Percentiles rank a stretch among this genome's conserved stretches.
phyloP scores from a whole-genome alignment of 192 early-diverging fungal genomes.

The Coemansia sp. region DNA sequence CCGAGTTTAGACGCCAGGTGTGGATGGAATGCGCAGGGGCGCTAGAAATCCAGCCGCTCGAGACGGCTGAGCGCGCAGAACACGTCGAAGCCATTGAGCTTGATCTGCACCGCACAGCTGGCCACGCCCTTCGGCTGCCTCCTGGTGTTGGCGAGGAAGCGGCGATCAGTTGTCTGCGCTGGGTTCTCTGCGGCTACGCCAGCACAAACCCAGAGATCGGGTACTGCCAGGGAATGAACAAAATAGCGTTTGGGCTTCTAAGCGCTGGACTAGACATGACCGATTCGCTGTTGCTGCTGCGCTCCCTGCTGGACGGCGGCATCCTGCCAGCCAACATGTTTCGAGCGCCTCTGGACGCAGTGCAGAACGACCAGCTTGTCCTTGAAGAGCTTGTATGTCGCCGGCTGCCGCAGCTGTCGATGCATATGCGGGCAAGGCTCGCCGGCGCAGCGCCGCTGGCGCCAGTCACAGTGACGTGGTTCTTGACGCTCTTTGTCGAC shows the following conservation, averaged over 20 bases:
- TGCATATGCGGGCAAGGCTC: constrained; percentile 49
- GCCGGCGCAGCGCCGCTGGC: constrained; percentile 47
- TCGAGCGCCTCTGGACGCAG: constrained; percentile 53
- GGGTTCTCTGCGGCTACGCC: constrained; percentile 41
- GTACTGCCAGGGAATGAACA: constrained; percentile 67
- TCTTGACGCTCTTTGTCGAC: constrained; percentile 59
- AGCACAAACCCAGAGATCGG: constrained; percentile 49
- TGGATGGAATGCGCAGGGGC: constrained; percentile 52
- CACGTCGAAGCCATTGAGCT: constrained; percentile 49
- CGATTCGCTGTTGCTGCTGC: constrained; percentile 55
- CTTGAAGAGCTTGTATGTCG: constrained; percentile 56
- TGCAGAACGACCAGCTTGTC: constrained; percentile 59
- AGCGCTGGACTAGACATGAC: constrained; percentile 50
- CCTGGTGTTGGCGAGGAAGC: constrained; percentile 6
- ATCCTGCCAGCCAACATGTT: constrained; percentile 58
- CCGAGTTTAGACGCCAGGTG: constrained; percentile 35
- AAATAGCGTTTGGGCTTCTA: constrained; percentile 57
- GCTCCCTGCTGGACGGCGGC: constrained; percentile 50
- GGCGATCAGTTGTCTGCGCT: constrained; percentile 15
- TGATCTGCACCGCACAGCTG: constrained; percentile 37
- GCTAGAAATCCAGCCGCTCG: constrained; percentile 11
- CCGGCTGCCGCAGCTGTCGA: constrained; percentile 52
- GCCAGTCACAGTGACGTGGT: constrained; percentile 61
- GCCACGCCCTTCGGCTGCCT: not conserved
- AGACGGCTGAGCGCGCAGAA: not conserved